Evolutionary conservation across 257 asterid species (phyloP).

Genomic region (Salvia splendens): DNA sequence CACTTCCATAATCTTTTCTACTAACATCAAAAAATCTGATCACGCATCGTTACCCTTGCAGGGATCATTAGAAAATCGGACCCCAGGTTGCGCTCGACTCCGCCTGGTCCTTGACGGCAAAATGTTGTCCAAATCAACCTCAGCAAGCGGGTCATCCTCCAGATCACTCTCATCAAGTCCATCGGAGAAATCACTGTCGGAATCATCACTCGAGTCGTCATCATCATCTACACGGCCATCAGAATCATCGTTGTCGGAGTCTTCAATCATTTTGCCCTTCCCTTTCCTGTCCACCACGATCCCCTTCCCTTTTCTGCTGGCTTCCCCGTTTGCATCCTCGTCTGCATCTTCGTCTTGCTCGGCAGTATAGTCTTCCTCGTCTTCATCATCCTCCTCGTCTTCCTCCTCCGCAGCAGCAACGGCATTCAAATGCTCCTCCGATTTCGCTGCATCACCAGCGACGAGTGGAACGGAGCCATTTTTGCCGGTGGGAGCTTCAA

Average conservation of each 20-base stretch:
- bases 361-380: conserved; percentile 40
- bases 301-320: conserved; percentile 45
- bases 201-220: conserved; percentile 49
- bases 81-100: conserved; percentile 35
- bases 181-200: conserved; percentile 42
- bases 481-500: conserved; percentile 31
- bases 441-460: conserved; percentile 23
- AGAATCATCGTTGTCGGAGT: conserved; percentile 41
- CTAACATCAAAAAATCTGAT: conserved; percentile 30
- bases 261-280: conserved; percentile 44
- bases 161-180: conserved; percentile 46
- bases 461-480: conserved; percentile 29
- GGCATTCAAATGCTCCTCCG: conserved; percentile 17
- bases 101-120: conserved; percentile 61
- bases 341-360: conserved; percentile 40
- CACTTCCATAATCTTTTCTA: conserved; percentile 25
- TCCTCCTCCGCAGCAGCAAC: conserved; percentile 28
- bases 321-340: conserved; percentile 33
- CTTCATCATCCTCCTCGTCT: conserved; percentile 39
- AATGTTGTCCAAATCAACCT: conserved; percentile 60
- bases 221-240: conserved; percentile 31
- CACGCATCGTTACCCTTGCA: conserved; percentile 43
- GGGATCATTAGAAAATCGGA: conserved; percentile 33
- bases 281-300: conserved; percentile 42
- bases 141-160: conserved; percentile 57